Evolutionary conservation across 257 asterid species (phyloP).

Genomic region (Solanum clarkiae): DNA sequence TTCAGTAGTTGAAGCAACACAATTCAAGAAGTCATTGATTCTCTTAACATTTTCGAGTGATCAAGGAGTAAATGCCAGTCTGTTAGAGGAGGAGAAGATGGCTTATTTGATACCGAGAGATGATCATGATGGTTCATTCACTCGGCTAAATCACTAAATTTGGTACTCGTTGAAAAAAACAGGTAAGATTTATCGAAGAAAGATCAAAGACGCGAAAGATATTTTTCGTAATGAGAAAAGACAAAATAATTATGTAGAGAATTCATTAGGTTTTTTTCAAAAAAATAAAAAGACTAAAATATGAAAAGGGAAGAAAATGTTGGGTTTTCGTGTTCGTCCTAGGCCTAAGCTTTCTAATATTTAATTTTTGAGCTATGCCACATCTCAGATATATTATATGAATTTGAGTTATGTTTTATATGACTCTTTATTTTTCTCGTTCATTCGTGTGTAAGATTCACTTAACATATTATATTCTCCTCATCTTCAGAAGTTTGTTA

Average conservation of each 20-base stretch:
- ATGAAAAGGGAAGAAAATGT: too few relatives aligned
- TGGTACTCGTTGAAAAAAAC: neutral
- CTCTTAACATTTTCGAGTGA: conserved; percentile 15
- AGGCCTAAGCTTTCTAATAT: too few relatives aligned
- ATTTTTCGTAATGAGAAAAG: neutral
- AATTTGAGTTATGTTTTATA: too few relatives aligned
- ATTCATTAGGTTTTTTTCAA: too few relatives aligned
- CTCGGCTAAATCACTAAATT: conserved; percentile 1
- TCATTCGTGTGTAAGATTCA: too few relatives aligned
- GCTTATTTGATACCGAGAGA: conserved; percentile 6
- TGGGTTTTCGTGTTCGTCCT: neutral
- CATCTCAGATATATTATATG: too few relatives aligned
- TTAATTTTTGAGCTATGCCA: too few relatives aligned
- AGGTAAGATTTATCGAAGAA: neutral
- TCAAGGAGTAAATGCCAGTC: conserved; percentile 23
- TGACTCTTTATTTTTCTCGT: too few relatives aligned
- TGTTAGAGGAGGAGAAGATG: conserved; percentile 3
- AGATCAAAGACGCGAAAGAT: neutral
- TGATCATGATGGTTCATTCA: conserved; percentile 1
- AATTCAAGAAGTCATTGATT: conserved; percentile 8
- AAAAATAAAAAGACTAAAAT: too few relatives aligned
- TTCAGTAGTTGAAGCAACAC: conserved; percentile 14
- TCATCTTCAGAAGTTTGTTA: too few relatives aligned
- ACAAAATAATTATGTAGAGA: conserved; percentile 3
- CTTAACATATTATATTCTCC: too few relatives aligned